These are phyloP conservation scores for Solanum dulcamara DNA, from an alignment of 257 asterid genomes.

Conservation along the genomic window DNA sequence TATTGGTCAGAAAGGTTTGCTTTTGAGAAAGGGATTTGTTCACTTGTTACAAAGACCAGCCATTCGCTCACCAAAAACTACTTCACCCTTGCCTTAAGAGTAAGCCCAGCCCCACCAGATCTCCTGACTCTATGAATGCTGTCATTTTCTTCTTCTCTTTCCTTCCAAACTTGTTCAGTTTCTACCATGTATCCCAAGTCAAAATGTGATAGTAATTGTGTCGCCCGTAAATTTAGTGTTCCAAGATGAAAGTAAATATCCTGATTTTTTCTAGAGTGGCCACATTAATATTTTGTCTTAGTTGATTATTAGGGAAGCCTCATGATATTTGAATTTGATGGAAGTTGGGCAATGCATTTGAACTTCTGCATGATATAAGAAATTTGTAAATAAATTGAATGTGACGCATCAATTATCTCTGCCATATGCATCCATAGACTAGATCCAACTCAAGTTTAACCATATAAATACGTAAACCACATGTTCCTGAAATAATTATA, in stretches of 20 bases:
- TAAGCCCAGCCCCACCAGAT: neutral
- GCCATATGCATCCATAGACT: neutral
- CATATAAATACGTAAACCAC: neutral
- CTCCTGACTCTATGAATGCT: neutral
- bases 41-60: neutral
- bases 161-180: neutral
- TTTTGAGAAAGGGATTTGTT: neutral
- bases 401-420: neutral
- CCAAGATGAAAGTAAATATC: neutral
- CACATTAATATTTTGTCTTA: neutral
- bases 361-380: neutral
- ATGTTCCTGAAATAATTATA: neutral
- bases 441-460: neutral
- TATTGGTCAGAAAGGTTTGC: neutral
- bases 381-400: neutral
- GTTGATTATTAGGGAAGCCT: neutral
- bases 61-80: neutral
- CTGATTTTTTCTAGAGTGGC: neutral
- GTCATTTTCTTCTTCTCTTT: neutral
- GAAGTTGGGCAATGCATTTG: neutral
- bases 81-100: neutral
- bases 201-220: neutral
- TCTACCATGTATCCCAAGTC: neutral
- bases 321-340: neutral
- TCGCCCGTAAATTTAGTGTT: neutral